Percentiles rank a stretch among this genome's conserved stretches.
Conservation (phyloP, 306 rosid species). For the Hylodesmum podocarpum region DNA sequence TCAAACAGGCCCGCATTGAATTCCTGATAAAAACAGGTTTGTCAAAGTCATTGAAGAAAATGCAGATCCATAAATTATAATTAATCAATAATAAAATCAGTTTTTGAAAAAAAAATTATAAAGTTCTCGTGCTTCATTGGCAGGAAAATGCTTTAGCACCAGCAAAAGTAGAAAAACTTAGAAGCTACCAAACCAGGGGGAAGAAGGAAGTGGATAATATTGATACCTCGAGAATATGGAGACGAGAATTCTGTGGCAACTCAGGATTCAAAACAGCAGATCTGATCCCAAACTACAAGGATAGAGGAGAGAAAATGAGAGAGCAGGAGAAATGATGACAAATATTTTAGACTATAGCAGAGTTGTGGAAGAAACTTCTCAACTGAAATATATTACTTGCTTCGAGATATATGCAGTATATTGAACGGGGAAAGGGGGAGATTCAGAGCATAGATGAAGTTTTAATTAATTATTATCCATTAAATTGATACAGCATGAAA, state of each 20-base stretch:
- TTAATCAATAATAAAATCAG: not conserved
- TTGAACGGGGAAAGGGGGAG: not conserved
- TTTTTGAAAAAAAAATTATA: not conserved
- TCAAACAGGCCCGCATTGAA: slow-evolving; percentile 98
- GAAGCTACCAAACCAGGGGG: slow-evolving; percentile 7
- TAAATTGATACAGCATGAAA: not conserved
- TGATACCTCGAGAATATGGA: slow-evolving; percentile 90
- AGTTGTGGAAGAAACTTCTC: not conserved
- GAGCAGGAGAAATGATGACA: not conserved
- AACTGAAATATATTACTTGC: not conserved
- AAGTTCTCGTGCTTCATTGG: slow-evolving; percentile 24
- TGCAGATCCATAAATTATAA: slow-evolving; percentile 3
- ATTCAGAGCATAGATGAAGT: not conserved
- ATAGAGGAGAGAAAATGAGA: not conserved
- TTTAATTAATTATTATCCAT: slow-evolving; percentile 7
- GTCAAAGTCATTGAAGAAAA: slow-evolving; percentile 20
- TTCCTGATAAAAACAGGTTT: slow-evolving; percentile 62
- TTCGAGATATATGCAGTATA: not conserved
- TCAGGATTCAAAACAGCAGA: slow-evolving; percentile 95
- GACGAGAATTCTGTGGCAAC: slow-evolving; percentile 97
- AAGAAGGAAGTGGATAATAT: not conserved
- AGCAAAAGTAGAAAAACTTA: not conserved
- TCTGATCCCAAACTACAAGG: slow-evolving; percentile 81
- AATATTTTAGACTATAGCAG: not conserved
- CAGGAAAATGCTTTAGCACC: slow-evolving; percentile 14